A percentile compares a stretch with the other conserved stretches of the same genome.
Evolutionary conservation across 352 stramenopile genomes (phyloP).

Genomic region (Pythium biforme): DNA sequence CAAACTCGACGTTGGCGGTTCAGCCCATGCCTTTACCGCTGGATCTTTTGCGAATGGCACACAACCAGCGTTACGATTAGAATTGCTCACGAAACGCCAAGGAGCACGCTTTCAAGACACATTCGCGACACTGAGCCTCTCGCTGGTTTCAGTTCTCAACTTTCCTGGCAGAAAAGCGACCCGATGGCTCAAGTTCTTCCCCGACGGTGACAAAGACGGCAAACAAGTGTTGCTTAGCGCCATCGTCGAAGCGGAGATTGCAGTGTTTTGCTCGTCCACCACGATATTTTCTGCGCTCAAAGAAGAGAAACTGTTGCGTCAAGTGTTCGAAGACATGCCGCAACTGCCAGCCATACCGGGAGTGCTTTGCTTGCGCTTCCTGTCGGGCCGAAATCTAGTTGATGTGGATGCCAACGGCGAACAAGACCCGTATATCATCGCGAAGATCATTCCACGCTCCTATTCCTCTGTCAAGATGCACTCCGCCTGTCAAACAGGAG

Average conservation of each 20-base stretch:
- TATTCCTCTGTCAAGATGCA: slow-evolving; percentile 9
- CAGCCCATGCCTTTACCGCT: slow-evolving; percentile 11
- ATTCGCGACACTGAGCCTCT: slow-evolving; percentile 25
- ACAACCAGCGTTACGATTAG: slow-evolving; percentile 37
- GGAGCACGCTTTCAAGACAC: slow-evolving; percentile 31
- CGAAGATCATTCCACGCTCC: slow-evolving; percentile 23
- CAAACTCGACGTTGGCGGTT: slow-evolving; percentile 21
- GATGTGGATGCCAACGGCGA: slow-evolving; percentile 50
- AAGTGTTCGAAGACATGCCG: slow-evolving; percentile 18
- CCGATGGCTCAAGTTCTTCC: slow-evolving; percentile 27
- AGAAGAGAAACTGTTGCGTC: slow-evolving; percentile 12
- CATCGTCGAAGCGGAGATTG: slow-evolving; percentile 25
- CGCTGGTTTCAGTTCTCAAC: slow-evolving; percentile 23
- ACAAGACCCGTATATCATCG: slow-evolving; percentile 50
- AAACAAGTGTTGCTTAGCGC: slow-evolving; percentile 4
- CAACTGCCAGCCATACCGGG: slow-evolving; percentile 21
- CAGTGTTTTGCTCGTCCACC: slow-evolving; percentile 2
- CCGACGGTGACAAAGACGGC: not conserved
- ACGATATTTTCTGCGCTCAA: slow-evolving; percentile 1
- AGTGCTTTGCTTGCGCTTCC: slow-evolving; percentile 40
- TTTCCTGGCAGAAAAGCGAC: slow-evolving; percentile 5
- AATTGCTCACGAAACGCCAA: slow-evolving; percentile 31
- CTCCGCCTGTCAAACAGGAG: slow-evolving; percentile 34
- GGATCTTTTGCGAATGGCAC: slow-evolving; percentile 27
- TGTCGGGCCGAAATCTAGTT: slow-evolving; percentile 42